Conservation (phyloP, 768 basidiomycete species). For the Macrolepiota albuminosa region DNA sequence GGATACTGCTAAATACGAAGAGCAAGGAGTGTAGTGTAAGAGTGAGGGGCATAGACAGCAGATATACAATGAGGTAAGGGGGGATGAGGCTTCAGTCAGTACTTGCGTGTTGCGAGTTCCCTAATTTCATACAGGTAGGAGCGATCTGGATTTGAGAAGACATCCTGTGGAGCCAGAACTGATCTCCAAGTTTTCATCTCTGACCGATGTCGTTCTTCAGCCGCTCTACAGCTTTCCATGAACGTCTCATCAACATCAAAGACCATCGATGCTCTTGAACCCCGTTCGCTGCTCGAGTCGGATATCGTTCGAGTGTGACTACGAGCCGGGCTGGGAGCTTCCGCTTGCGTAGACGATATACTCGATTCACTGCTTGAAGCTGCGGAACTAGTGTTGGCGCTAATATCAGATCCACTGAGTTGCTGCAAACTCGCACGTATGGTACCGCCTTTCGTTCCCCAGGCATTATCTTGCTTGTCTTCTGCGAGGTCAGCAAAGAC, state of each 20-base stretch:
- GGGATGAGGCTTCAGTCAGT: conserved; percentile 34
- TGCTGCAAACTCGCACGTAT: conserved; percentile 59
- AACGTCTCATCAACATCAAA: conserved; percentile 76
- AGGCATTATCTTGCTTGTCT: conserved; percentile 77
- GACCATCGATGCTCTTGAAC: conserved; percentile 75
- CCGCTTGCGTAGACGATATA: conserved; percentile 25
- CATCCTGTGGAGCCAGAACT: conserved; percentile 29
- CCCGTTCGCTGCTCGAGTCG: conserved; percentile 74
- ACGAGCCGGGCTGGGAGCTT: conserved; percentile 55
- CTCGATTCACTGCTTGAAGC: conserved; percentile 19
- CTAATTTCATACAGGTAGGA: conserved; percentile 77
- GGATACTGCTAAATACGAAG: conserved; percentile 13
- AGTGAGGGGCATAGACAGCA: conserved; percentile 6
- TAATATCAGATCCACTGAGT: conserved; percentile 26
- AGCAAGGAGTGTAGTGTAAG: conserved; percentile 11
- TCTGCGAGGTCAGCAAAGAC: conserved; percentile 93
- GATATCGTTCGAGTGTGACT: conserved; percentile 65
- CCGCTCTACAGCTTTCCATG: conserved; percentile 62
- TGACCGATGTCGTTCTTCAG: conserved; percentile 75
- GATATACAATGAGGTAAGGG: conserved; percentile 9
- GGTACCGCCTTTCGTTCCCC: conserved; percentile 74
- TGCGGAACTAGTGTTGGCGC: conserved; percentile 25
- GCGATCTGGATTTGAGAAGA: conserved; percentile 48
- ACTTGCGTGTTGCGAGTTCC: conserved; percentile 80
- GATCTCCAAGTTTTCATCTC: conserved; percentile 84